Percentiles rank a stretch among this genome's conserved stretches.
These are phyloP conservation scores for Rusavskia elegans DNA, from an alignment of 495 filamentous ascomycete species.

Conservation along the genomic window DNA sequence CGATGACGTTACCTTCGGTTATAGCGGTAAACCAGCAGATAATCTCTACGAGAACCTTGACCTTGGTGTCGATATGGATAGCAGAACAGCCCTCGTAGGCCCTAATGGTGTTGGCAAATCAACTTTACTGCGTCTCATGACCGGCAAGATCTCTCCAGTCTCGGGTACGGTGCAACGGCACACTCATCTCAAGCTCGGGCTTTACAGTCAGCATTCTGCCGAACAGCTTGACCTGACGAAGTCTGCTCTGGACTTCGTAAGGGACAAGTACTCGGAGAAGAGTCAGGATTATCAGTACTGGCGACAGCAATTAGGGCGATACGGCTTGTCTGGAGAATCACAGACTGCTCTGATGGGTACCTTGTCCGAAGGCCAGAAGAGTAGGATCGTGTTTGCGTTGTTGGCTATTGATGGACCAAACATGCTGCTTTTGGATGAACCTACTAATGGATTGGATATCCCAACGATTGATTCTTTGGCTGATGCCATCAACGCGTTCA, in stretches of 20 bases:
- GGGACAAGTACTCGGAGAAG: constrained; percentile 80
- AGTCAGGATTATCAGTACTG: constrained; percentile 98
- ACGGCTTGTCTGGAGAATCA: constrained; percentile 77
- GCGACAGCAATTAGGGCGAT: constrained; percentile 90
- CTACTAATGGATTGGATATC: constrained; percentile 98
- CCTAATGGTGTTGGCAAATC: constrained; percentile 99
- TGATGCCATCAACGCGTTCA: constrained; percentile 92
- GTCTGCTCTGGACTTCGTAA: constrained; percentile 91
- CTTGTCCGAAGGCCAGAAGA: constrained; percentile 93
- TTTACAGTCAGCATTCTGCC: constrained; percentile 96
- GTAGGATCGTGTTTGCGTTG: constrained; percentile 91
- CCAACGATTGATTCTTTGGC: constrained; percentile 96
- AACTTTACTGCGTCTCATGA: constrained; percentile 95
- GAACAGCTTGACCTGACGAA: constrained; percentile 98
- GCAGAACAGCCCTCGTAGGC: constrained; percentile 87
- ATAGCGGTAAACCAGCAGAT: constrained; percentile 76
- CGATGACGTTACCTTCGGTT: constrained; percentile 94
- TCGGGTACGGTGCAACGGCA: constrained; percentile 69
- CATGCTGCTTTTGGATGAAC: constrained; percentile 96
- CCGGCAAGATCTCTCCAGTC: constrained; percentile 81
- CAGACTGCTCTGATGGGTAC: constrained; percentile 98
- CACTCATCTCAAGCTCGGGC: constrained; percentile 93
- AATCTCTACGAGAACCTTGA: constrained; percentile 93
- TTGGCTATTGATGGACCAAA: constrained; percentile 93
- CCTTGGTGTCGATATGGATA: constrained; percentile 99